phyloP scores from a whole-genome alignment of 495 filamentous ascomycete genomes.

The Neurospora sp. region DNA sequence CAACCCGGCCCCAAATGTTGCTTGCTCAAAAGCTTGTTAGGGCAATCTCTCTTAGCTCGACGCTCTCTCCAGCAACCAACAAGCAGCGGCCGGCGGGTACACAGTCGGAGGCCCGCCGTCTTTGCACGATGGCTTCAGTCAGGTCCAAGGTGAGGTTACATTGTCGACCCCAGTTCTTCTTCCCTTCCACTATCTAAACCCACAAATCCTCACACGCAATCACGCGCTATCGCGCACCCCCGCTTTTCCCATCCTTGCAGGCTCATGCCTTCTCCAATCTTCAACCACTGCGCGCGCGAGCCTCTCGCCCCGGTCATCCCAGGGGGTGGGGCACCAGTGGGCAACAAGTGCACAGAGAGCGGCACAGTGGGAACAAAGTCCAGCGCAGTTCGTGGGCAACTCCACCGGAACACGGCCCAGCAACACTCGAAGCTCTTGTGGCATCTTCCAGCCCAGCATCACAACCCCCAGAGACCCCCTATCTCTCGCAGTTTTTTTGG shows the following conservation, averaged over 20 bases:
- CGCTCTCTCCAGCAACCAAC: not conserved
- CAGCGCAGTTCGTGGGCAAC: slow-evolving; percentile 1
- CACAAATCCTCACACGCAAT: slow-evolving; percentile 25
- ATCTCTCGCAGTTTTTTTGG: not conserved
- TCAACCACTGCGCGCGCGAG: slow-evolving; percentile 8
- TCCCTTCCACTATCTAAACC: slow-evolving; percentile 8
- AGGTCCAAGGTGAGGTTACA: not conserved
- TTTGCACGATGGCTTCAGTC: not conserved
- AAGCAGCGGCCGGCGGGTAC: not conserved
- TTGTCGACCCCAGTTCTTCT: not conserved
- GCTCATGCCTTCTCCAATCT: slow-evolving; percentile 16
- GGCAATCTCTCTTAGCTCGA: not conserved
- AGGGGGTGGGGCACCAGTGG: slow-evolving; percentile 4
- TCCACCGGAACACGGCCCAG: slow-evolving; percentile 4
- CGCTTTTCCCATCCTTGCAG: slow-evolving; percentile 22
- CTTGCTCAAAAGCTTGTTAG: not conserved
- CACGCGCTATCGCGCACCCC: slow-evolving; percentile 28
- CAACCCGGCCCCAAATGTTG: not conserved
- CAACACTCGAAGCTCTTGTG: slow-evolving; percentile 1
- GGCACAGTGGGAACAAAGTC: slow-evolving; percentile 12
- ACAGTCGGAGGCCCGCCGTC: not conserved
- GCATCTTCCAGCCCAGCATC: not conserved
- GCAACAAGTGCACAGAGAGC: not conserved
- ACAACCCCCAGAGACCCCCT: not conserved
- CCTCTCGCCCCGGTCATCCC: slow-evolving; percentile 16